Percentiles rank a stretch among this genome's conserved stretches.
Conservation (phyloP, 1,284 basidiomycete genomes). For the Paramarasmius palmivorus region DNA sequence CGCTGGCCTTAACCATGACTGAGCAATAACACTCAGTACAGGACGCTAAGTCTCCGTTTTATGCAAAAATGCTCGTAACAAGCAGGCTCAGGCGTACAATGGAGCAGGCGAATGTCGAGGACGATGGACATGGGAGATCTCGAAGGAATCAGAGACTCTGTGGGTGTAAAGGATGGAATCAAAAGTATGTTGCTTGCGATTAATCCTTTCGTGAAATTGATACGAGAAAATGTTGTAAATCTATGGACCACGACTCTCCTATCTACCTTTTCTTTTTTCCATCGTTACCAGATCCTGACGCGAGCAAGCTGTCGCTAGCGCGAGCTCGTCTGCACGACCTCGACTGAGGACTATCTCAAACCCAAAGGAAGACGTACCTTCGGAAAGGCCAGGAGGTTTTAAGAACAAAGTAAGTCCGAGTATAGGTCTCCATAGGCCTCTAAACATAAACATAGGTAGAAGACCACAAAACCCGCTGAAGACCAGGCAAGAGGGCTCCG, state of each 20-base stretch:
- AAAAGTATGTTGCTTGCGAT: conserved; percentile 2
- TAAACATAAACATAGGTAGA: neutral
- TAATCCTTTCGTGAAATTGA: neutral
- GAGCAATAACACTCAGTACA: conserved; percentile 60
- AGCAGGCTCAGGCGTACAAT: conserved; percentile 51
- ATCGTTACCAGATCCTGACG: conserved; percentile 29
- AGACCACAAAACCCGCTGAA: neutral
- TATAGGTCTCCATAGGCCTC: conserved; percentile 4
- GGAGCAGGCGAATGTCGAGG: conserved; percentile 58
- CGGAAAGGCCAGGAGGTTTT: conserved; percentile 44
- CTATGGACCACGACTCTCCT: conserved; percentile 59
- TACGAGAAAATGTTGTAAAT: conserved; percentile 23
- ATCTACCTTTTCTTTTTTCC: conserved; percentile 72
- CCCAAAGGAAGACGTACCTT: conserved; percentile 40
- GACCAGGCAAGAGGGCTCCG: neutral
- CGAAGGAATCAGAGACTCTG: conserved; percentile 57
- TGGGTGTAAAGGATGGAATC: conserved; percentile 38
- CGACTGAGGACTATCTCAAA: neutral
- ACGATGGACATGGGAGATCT: conserved; percentile 73
- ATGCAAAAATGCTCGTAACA: conserved; percentile 74
- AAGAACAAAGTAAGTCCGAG: conserved; percentile 25
- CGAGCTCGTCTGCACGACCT: conserved; percentile 9
- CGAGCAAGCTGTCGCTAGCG: conserved; percentile 7
- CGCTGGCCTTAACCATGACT: conserved; percentile 37
- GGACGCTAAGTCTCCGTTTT: conserved; percentile 68